Evolutionary conservation across 2,329 filamentous ascomycete genomes (phyloP), one percentile per base, ranked within the genome.

Genomic region (Cladorrhinum sp.): DNA sequence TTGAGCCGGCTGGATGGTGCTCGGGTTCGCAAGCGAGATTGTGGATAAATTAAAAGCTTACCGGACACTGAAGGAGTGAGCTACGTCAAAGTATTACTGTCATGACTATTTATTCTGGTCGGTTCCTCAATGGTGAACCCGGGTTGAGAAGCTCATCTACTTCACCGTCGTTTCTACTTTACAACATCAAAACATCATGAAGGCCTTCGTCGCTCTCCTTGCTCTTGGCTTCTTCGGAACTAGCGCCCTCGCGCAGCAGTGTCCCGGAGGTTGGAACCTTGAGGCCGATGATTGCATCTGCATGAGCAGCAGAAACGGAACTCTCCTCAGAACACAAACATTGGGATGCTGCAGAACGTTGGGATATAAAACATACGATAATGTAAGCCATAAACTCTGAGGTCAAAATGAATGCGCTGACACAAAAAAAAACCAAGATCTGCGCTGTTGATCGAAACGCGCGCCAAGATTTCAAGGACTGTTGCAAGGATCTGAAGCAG

Each of bases 261-360:
- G 64, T 50, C 58, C 60, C 0, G 62, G 62, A 27, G 59, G 63
- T 32, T 68, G 66, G 66, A 65, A 65, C 45, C 64, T 68, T n/a
- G 50, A 65, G 22, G 61, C 65, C 1, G 61, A 66, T 55, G 66
- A 68, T 58, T 68, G 67, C 56, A 68, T 68, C 20, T 68, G 67
- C 55, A 68, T 68, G 64, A 63, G 61, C 16, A 67, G 65, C 58
- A 62, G 54, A 20, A 62, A 66, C 32, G 67, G 67, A 3, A 36
- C 36, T 8, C 52, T 68, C 24, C 49, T 67, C n/a, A 65, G 60
- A 49, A 48, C 29, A 0, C 65, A 68, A 29, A 68, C 67, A 0
- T 23, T 52, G 24, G 49, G 18, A 1, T 65, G 64, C 53, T 68
- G 67, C 60, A 64, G 50, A 13, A 16, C 16, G 1, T 49, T 64